Percentiles rank a stretch among this genome's conserved stretches.
These are phyloP conservation scores for Echria macrotheca DNA, from an alignment of 495 filamentous ascomycete species.

Conservation along the genomic window DNA sequence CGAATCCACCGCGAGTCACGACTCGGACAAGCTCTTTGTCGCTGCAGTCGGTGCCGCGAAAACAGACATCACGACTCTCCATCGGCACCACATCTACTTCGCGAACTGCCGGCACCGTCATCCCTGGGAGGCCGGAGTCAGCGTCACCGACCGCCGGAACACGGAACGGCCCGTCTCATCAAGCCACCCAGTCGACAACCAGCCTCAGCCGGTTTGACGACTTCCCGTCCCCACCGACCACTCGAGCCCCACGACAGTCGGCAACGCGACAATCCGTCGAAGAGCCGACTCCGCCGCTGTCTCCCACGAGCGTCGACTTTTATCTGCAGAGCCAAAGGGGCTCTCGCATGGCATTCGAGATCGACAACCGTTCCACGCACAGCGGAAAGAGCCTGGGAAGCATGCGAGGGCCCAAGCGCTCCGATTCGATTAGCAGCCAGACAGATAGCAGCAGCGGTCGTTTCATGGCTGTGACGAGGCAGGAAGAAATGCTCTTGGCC, in stretches of 20 bases:
- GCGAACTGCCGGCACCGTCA: conserved; percentile 6
- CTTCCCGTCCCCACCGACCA: conserved; percentile 23
- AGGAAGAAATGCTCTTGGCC: conserved; percentile 78
- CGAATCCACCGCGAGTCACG: conserved; percentile 10
- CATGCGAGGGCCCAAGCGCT: conserved; percentile 8
- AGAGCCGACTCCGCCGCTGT: conserved; percentile 43
- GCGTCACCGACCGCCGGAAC: conserved; percentile 15
- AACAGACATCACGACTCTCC: conserved; percentile 15
- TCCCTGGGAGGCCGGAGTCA: too few relatives aligned
- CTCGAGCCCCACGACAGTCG: conserved; percentile 5
- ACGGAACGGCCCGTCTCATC: conserved; percentile 12
- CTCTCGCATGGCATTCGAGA: neutral
- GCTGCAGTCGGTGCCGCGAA: conserved; percentile 7
- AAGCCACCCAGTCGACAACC: conserved; percentile 2
- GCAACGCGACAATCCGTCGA: conserved; percentile 23
- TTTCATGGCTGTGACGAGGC: conserved; percentile 78
- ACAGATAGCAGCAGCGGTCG: conserved; percentile 46
- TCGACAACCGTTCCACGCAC: conserved; percentile 20
- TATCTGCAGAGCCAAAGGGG: conserved; percentile 28
- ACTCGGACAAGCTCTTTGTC: conserved; percentile 19
- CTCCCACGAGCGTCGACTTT: conserved; percentile 43
- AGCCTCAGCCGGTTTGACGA: conserved; percentile 28
- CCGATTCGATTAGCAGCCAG: conserved; percentile 20
- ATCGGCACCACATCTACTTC: conserved; percentile 15
- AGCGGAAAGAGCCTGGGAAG: conserved; percentile 20